These are phyloP conservation scores for Abelmoschus esculentus DNA, from an alignment of 345 rosid species.

Conservation along the genomic window DNA sequence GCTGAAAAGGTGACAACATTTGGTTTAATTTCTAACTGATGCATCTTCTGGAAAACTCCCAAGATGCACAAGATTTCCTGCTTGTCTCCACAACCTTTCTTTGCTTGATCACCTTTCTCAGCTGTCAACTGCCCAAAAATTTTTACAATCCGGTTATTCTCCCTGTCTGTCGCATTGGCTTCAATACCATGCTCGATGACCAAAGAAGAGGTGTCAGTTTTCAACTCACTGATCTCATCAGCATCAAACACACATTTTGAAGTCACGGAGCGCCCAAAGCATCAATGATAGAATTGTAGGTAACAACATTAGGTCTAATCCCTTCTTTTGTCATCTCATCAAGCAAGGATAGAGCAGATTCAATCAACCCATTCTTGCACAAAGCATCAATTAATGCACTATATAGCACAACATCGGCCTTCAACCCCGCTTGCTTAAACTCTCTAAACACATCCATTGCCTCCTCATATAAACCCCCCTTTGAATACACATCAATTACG, in stretches of 20 bases:
- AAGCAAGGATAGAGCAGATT: conserved; percentile 74
- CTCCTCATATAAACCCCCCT: conserved; percentile 76
- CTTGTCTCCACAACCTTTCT: conserved; percentile 38
- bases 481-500: conserved; percentile 72
- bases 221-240: conserved; percentile 19
- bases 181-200: conserved; percentile 10
- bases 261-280: conserved; percentile 59
- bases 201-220: conserved; percentile 23
- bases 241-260: conserved; percentile 28
- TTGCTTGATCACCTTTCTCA: conserved; percentile 42
- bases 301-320: conserved; percentile 77
- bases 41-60: conserved; percentile 80
- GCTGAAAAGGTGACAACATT: conserved; percentile 96
- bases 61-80: conserved; percentile 73
- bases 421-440: conserved; percentile 54
- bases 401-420: conserved; percentile 92
- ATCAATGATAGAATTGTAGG: conserved; percentile 85
- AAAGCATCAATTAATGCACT: conserved; percentile 86
- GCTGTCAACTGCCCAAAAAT: conserved; percentile 61
- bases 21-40: conserved; percentile 75
- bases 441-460: conserved; percentile 73
- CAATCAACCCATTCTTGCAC: conserved; percentile 82
- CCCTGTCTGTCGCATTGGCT: conserved; percentile 17
- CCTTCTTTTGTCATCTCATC: conserved; percentile 92
- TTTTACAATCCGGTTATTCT: conserved; percentile 44